Conservation (phyloP, 2,329 filamentous ascomycete species). For the Diplocarpon rosae region DNA sequence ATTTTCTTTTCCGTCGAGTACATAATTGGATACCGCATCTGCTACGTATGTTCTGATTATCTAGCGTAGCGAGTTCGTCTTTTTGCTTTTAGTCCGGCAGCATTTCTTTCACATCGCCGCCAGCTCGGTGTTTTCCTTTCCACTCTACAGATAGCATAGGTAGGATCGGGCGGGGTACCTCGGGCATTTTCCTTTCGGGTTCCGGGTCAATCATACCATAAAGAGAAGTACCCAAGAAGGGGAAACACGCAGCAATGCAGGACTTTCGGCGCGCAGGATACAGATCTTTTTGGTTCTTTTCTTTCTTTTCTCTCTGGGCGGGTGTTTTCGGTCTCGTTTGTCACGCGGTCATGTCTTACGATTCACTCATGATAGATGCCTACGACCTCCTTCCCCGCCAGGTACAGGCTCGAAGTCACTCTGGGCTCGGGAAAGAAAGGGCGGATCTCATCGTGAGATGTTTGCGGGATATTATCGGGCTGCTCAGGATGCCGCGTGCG, state of each 20-base stretch:
- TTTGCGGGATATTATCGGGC: too few relatives aligned
- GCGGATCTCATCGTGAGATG: too few relatives aligned
- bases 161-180: too few relatives aligned
- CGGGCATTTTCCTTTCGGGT: too few relatives aligned
- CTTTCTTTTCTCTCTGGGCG: slow-evolving; percentile 17
- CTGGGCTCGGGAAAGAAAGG: slow-evolving; percentile 11
- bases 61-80: slow-evolving; percentile 40
- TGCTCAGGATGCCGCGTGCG: too few relatives aligned
- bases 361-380: slow-evolving; percentile 15
- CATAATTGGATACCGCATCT: slow-evolving; percentile 27
- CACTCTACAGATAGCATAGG: too few relatives aligned
- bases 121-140: slow-evolving; percentile 28
- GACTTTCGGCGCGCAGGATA: slow-evolving; percentile 34
- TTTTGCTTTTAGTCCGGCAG: slow-evolving; percentile 35
- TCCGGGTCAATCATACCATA: slow-evolving; percentile 31
- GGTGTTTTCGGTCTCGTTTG: slow-evolving; percentile 19
- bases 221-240: slow-evolving; percentile 32
- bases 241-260: slow-evolving; percentile 56
- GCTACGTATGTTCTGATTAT: slow-evolving; percentile 26
- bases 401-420: slow-evolving; percentile 24
- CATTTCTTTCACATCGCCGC: too few relatives aligned
- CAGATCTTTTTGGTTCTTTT: slow-evolving; percentile 17
- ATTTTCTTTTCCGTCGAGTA: slow-evolving; percentile 16
- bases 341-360: slow-evolving; percentile 22
- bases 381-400: slow-evolving; percentile 12